Evolutionary conservation across 129 eudicot species (phyloP), one percentile per base, ranked within the genome.

Genomic region (Pulicaria dysenterica): DNA sequence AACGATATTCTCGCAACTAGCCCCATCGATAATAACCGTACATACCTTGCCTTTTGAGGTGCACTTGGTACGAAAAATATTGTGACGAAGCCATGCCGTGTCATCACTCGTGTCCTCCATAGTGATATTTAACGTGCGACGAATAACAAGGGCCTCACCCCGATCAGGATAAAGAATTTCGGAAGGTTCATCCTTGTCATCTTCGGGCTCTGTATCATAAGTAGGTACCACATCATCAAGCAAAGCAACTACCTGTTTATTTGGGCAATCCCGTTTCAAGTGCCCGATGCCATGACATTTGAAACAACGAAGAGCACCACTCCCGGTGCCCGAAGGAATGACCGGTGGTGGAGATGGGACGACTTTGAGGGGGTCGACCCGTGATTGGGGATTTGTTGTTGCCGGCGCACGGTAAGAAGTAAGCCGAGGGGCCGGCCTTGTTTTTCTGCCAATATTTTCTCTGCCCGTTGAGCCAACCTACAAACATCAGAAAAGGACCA

Each of bases 241-340:
- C 1, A 65, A 11, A 15, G 70, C 55, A 3, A 63, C 6, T 3
- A 63, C 34, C 6, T 41, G 51, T 6, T 16, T 63, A 14, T 63
- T 63, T 3, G 70, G 70, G 8, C 55, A 65, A 10, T 65, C 70
- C 1, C 70, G 39, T 24, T 65, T 65, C 1, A 65, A 3, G 39
- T 65, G 56, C 0, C 70, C 70, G 3, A 65, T 8, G 3, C 70
- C 70, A 4, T 65, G 70, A n/a, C 70, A 65, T 4, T 65, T 65
- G 70, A 43, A 65, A 24, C 70, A 65, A 2, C 70, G 54, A 17
- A 19, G 34, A 0, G 69, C 3, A 6, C 3, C 15, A 7, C 5
- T 6, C 1, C 69, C 5, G 1, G 51, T 0, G 1, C 69, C 69
- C 3, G 51, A 2, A 2, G 69, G 36, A 7, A 5, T 6, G 7